These are phyloP conservation scores for Aspergillus terreus DNA, from an alignment of 2,329 filamentous ascomycete species.

Conservation along the genomic window DNA sequence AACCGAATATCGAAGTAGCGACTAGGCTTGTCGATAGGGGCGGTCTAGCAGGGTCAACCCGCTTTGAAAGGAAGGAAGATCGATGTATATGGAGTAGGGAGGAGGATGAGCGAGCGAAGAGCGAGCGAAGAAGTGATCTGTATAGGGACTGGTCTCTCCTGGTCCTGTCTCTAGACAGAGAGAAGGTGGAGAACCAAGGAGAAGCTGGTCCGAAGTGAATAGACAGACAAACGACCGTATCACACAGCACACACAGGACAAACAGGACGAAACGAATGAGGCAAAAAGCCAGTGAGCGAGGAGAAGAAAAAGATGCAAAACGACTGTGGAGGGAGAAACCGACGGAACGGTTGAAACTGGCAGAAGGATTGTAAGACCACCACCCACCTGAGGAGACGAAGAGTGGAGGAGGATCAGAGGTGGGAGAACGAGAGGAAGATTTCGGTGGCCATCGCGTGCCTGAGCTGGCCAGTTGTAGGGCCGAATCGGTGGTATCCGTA, in stretches of 20 bases:
- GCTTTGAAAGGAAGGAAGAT: slow-evolving; percentile 13
- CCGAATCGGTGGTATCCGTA: not conserved
- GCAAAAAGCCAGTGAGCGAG: not conserved
- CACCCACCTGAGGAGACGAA: not conserved
- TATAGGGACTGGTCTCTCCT: not conserved
- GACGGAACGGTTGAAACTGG: not conserved
- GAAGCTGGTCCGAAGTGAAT: too few relatives aligned
- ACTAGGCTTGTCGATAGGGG: slow-evolving; percentile 8
- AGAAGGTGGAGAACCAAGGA: too few relatives aligned
- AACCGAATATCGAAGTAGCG: not conserved
- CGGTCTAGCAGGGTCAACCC: slow-evolving; percentile 28
- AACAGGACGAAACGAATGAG: not conserved
- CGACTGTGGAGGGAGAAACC: slow-evolving; percentile 1
- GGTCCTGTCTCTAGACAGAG: too few relatives aligned
- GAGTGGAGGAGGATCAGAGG: not conserved
- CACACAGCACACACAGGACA: not conserved
- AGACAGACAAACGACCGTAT: too few relatives aligned
- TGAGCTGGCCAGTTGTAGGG: not conserved
- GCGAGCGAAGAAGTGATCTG: not conserved
- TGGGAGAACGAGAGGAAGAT: not conserved
- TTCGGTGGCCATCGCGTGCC: not conserved
- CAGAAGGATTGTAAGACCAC: not conserved
- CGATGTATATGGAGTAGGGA: slow-evolving; percentile 1
- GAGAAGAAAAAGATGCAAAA: not conserved
- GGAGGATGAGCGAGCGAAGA: not conserved